Base-by-base conservation (phyloP, 345 rosid species). In the Orychophragmus violaceus region DNA sequence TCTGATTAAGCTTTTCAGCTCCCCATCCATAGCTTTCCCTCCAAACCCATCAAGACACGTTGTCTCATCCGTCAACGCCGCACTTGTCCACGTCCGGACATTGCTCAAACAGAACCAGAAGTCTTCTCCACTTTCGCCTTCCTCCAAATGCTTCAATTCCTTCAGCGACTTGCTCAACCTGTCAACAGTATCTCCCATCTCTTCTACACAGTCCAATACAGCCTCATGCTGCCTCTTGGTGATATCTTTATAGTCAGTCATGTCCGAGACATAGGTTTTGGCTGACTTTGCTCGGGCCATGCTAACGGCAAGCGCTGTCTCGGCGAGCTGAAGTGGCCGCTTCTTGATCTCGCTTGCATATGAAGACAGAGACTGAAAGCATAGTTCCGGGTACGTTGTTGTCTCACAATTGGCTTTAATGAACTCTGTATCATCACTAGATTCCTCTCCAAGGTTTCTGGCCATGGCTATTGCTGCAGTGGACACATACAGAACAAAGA, bases 21-120 rank as follows among this genome's bases (percentile, higher is more conserved):
- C 83, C 11, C 96, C 91, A 33, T 85, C 66, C 81, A 85, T 48
- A 5, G 68, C 87, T 81, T 82, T 83, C 30, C 84, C 96, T 16
- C 82, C 79, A 71, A 93, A 88, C 62, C 94, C 97, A 69, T 93
- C 98, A 69, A 79, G 57, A 67, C 98, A 93, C 9, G 98, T 88
- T 72, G 60, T 84, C 77, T 90, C 98, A 46, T 93, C 97, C 3
- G 46, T 41, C 19, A 41, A 6, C 46, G 46, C 46, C 46, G 46
- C 46, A 21, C 46, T 41, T 41, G 46, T 41, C 46, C 46, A 93
- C 0, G 98, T 93, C 77, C 87, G 81, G 8, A 86, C 84, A 64
- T 93, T 90, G 76, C 97, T 88, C 52, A 86, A 57, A 64, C 89
- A 94, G 84, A 94, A 86, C 30, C 78, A 33, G 54, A 87, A 80